phyloP scores from a whole-genome alignment of 1,284 basidiomycete species.

The Anthracocystis setariae region DNA sequence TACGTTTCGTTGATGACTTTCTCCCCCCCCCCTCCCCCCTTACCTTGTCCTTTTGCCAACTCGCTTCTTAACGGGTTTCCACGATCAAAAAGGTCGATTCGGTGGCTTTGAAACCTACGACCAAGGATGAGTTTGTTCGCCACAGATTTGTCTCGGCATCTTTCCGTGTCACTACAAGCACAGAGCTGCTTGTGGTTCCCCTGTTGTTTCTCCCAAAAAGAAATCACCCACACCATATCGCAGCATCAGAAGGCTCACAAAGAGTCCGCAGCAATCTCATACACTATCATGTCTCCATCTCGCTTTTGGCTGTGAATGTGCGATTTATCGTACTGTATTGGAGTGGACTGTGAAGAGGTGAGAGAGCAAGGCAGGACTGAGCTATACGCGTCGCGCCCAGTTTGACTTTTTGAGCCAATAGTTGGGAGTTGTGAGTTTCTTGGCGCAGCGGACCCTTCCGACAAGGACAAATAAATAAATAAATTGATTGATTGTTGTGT shows the following conservation, averaged over 20 bases:
- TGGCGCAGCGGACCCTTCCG: background rate
- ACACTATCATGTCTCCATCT: constrained; percentile 37
- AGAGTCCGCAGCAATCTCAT: constrained; percentile 52
- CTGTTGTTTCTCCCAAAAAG: constrained; percentile 18
- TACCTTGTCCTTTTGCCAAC: constrained; percentile 10
- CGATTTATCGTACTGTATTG: no score
- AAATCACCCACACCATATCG: constrained; percentile 44
- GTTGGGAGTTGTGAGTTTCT: no score
- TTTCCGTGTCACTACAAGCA: constrained; percentile 2
- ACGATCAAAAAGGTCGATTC: constrained; percentile 48
- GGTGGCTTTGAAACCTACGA: constrained; percentile 14
- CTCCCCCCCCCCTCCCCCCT: constrained; percentile 3
- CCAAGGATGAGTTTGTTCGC: constrained; percentile 27
- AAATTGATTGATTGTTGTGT: no score
- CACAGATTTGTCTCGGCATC: constrained; percentile 41
- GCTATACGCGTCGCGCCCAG: constrained; percentile 12
- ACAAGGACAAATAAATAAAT: no score
- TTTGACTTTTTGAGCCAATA: no score
- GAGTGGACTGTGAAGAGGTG: background rate
- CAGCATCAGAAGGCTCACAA: constrained; percentile 54
- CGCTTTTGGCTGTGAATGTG: background rate
- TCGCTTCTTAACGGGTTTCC: constrained; percentile 15
- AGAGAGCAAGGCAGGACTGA: background rate
- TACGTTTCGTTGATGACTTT: constrained; percentile 11
- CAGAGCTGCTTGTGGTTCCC: constrained; percentile 5